Conservation (phyloP, 2,329 filamentous ascomycete species). For the Xylaria sp. region DNA sequence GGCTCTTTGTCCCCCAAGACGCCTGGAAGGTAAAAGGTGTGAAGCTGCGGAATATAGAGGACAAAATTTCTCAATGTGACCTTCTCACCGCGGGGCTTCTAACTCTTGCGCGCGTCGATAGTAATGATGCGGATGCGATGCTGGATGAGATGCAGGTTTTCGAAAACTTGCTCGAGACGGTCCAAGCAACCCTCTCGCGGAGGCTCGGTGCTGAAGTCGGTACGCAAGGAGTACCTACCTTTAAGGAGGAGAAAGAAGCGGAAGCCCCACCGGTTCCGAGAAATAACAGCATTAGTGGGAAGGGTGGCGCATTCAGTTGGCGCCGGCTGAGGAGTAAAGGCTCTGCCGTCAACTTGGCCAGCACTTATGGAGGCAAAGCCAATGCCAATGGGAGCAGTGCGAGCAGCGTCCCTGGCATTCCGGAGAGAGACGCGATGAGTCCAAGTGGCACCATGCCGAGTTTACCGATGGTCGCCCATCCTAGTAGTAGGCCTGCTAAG, state of each 20-base stretch:
- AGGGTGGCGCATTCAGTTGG: conserved; percentile 87
- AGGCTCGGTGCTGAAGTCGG: conserved; percentile 95
- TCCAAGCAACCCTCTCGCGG: conserved; percentile 79
- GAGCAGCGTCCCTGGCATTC: conserved; percentile 46
- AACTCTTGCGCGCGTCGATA: conserved; percentile 86
- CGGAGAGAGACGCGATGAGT: conserved; percentile 61
- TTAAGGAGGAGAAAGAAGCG: conserved; percentile 58
- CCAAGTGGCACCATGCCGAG: conserved; percentile 76
- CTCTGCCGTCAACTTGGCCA: conserved; percentile 71
- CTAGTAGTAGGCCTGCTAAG: conserved; percentile 75
- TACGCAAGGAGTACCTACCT: conserved; percentile 67
- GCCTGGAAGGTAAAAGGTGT: conserved; percentile 95
- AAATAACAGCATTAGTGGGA: conserved; percentile 73
- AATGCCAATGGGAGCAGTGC: conserved; percentile 48
- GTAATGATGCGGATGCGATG: conserved; percentile 88
- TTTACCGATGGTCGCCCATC: conserved; percentile 78
- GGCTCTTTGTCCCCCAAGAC: conserved; percentile 90
- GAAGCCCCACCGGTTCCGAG: conserved; percentile 58
- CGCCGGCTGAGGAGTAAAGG: conserved; percentile 90
- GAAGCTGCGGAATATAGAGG: conserved; percentile 89
- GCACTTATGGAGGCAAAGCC: conserved; percentile 61
- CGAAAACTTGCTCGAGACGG: conserved; percentile 86
- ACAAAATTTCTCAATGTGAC: conserved; percentile 94
- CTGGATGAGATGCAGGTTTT: conserved; percentile 93
- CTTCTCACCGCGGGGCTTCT: conserved; percentile 87